phyloP scores from a whole-genome alignment of 2,329 filamentous ascomycete species.

The Paramyrothecium sp. region DNA sequence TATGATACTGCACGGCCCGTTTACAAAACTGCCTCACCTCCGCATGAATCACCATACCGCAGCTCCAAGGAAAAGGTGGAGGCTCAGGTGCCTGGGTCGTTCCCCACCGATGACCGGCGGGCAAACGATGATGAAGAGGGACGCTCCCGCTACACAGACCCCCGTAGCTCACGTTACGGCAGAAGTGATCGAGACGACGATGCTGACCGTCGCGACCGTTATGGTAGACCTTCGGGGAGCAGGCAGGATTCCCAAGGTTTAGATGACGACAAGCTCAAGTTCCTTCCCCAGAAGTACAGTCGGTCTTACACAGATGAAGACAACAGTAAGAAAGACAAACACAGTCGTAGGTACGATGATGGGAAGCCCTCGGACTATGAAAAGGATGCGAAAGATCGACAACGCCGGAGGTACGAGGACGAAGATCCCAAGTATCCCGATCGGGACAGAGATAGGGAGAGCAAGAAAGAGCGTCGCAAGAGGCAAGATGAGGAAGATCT shows the following conservation, averaged over 20 bases:
- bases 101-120: slow-evolving; percentile 26
- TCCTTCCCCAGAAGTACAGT: slow-evolving; percentile 48
- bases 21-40: slow-evolving; percentile 33
- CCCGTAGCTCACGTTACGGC: slow-evolving; percentile 16
- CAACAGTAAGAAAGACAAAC: background rate
- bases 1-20: slow-evolving; percentile 34
- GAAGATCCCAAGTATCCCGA: slow-evolving; percentile 13
- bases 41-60: slow-evolving; percentile 31
- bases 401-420: slow-evolving; percentile 31
- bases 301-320: slow-evolving; percentile 26
- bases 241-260: slow-evolving; percentile 9
- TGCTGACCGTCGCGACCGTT: slow-evolving; percentile 25
- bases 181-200: slow-evolving; percentile 12
- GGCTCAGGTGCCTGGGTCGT: slow-evolving; percentile 27
- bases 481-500: slow-evolving; percentile 42
- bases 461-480: slow-evolving; percentile 22
- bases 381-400: slow-evolving; percentile 30
- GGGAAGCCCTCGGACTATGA: slow-evolving; percentile 23
- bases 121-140: slow-evolving; percentile 11
- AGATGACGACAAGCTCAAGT: slow-evolving; percentile 39
- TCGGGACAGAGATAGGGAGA: slow-evolving; percentile 14
- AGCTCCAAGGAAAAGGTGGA: slow-evolving; percentile 33
- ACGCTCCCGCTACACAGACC: slow-evolving; percentile 19
- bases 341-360: slow-evolving; percentile 5
- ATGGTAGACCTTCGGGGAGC: slow-evolving; percentile 3